phyloP scores from a whole-genome alignment of 352 stramenopile genomes.

The Phytophthora niederhauseri region DNA sequence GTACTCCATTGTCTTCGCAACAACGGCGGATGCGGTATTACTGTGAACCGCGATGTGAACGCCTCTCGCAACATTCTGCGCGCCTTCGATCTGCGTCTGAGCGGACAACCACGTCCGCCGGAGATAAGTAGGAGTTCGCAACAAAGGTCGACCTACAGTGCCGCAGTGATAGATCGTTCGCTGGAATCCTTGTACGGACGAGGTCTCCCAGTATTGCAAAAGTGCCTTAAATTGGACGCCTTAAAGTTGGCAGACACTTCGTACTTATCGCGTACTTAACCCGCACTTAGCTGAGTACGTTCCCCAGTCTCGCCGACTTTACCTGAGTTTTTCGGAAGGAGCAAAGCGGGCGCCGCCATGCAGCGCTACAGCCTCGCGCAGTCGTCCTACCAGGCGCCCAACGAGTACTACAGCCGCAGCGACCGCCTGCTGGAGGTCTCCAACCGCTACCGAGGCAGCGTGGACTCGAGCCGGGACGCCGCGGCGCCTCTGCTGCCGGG shows the following conservation, averaged over 20 bases:
- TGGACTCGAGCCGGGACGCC: conserved; percentile 11
- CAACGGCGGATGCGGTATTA: background rate
- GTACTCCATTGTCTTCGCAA: background rate
- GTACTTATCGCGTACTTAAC: no score
- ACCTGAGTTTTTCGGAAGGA: conserved; percentile 28
- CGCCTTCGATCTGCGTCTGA: background rate
- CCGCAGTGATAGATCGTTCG: background rate
- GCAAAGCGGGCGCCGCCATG: conserved; percentile 5
- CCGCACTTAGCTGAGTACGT: background rate
- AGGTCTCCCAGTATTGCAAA: no score
- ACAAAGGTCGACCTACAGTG: background rate
- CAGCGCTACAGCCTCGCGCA: conserved; percentile 34
- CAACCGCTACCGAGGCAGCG: conserved; percentile 23
- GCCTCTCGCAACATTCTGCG: background rate
- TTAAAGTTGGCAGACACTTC: no score
- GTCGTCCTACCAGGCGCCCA: conserved; percentile 25
- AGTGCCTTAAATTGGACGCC: no score
- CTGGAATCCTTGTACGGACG: background rate
- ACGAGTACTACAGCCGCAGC: conserved; percentile 27
- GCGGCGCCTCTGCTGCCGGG: conserved; percentile 14
- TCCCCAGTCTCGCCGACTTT: background rate
- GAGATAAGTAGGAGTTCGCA: background rate
- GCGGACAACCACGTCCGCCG: background rate
- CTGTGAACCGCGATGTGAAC: conserved; percentile 1
- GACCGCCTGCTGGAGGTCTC: conserved; percentile 18